A percentile compares a stretch with the other conserved stretches of the same genome.
Evolutionary conservation across 139 green algal genomes (phyloP).

Genomic region (Closterium sp.): DNA sequence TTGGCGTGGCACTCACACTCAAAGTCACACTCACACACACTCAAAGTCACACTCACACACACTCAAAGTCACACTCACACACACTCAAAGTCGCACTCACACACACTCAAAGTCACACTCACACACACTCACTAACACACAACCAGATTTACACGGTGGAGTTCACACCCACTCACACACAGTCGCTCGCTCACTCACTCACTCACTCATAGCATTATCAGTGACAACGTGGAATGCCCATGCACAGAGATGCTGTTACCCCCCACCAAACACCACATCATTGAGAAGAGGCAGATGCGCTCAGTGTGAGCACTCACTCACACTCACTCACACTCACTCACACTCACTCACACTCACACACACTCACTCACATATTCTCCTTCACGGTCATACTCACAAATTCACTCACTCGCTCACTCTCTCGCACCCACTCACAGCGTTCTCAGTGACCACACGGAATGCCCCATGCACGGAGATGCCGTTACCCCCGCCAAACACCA

Average conservation of each 20-base stretch:
- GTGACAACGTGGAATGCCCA: constrained; percentile 82
- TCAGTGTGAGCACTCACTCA: background rate
- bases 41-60: background rate
- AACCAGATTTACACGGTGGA: too few species aligned
- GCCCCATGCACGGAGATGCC: constrained; percentile 82
- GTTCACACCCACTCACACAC: background rate
- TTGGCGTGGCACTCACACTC: background rate
- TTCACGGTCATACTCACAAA: background rate
- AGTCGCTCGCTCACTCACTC: background rate
- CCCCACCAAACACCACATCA: constrained; percentile 88
- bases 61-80: background rate
- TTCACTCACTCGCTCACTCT: background rate
- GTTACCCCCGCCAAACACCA: constrained; percentile 88
- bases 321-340: background rate
- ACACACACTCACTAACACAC: too few species aligned
- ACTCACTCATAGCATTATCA: constrained; percentile 37
- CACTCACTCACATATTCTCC: background rate
- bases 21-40: background rate
- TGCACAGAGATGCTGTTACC: constrained; percentile 85
- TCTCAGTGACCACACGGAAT: constrained; percentile 82
- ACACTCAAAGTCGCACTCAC: background rate
- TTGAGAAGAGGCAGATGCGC: constrained; percentile 82
- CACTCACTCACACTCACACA: constrained; percentile 2
- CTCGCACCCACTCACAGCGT: constrained; percentile 6
- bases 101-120: background rate